These are phyloP conservation scores for Cryptococcus amylolentus DNA, from an alignment of 1,284 basidiomycete species.

Conservation along the genomic window DNA sequence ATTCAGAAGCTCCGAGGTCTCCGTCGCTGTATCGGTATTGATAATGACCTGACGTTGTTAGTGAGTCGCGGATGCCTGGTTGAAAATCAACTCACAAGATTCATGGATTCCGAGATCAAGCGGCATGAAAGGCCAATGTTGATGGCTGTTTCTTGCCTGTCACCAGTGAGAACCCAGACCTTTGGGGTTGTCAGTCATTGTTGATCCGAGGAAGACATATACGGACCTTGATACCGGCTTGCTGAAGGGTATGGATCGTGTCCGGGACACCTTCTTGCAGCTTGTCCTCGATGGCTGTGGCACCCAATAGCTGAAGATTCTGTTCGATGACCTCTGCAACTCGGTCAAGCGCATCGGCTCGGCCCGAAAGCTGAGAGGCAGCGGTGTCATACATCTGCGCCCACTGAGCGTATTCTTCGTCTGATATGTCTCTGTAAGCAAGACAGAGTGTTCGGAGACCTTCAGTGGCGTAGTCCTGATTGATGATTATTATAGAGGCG, in stretches of 20 bases:
- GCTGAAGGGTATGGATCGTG: slow-evolving; percentile 94
- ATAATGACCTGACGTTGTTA: slow-evolving; percentile 70
- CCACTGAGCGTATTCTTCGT: slow-evolving; percentile 90
- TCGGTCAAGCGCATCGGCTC: slow-evolving; percentile 87
- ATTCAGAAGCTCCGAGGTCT: slow-evolving; percentile 81
- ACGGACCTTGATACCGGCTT: slow-evolving; percentile 88
- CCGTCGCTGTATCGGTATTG: slow-evolving; percentile 81
- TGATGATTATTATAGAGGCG: slow-evolving; percentile 1
- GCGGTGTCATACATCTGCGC: slow-evolving; percentile 81
- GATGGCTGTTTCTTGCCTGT: slow-evolving; percentile 98
- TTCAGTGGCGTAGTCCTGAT: slow-evolving; percentile 89
- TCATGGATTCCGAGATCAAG: slow-evolving; percentile 97
- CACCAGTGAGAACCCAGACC: slow-evolving; percentile 98
- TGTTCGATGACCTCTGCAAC: slow-evolving; percentile 96
- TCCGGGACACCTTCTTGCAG: slow-evolving; percentile 98
- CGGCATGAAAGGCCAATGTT: slow-evolving; percentile 98
- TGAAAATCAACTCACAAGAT: slow-evolving; percentile 62
- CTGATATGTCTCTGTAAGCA: slow-evolving; percentile 85
- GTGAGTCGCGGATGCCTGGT: background rate
- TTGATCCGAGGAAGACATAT: background rate
- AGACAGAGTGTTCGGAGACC: slow-evolving; percentile 95
- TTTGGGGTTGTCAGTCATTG: slow-evolving; percentile 32
- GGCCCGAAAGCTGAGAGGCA: slow-evolving; percentile 84
- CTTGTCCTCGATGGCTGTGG: slow-evolving; percentile 98
- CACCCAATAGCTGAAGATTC: slow-evolving; percentile 86